Conservation (phyloP, 2,329 filamentous ascomycete species). For the Periconia sp. region DNA sequence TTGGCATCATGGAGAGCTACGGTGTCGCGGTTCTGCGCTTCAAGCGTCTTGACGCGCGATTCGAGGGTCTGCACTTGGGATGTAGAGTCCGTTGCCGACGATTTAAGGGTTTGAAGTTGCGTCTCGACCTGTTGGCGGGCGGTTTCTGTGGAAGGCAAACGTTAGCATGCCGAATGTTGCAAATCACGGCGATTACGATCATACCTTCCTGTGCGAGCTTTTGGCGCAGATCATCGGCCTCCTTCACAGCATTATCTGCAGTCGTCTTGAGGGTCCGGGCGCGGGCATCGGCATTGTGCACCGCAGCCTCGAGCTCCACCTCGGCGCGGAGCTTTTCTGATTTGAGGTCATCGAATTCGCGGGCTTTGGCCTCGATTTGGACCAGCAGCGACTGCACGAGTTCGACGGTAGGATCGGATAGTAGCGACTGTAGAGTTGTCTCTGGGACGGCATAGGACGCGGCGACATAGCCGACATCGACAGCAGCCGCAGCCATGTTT, state of each 20-base stretch:
- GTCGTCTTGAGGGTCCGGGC: constrained; percentile 79
- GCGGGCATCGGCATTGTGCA: constrained; percentile 80
- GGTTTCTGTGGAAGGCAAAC: constrained; percentile 62
- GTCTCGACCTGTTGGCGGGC: constrained; percentile 74
- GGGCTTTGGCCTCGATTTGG: constrained; percentile 75
- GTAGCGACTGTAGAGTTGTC: constrained; percentile 60
- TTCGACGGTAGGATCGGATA: constrained; percentile 72
- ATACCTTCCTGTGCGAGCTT: constrained; percentile 83
- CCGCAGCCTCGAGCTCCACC: constrained; percentile 89
- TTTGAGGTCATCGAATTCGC: constrained; percentile 77
- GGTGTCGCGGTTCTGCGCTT: constrained; percentile 90
- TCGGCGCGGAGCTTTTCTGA: constrained; percentile 87
- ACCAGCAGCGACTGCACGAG: constrained; percentile 75
- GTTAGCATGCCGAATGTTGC: constrained; percentile 12
- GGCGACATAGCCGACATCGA: constrained; percentile 74
- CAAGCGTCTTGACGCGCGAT: constrained; percentile 80
- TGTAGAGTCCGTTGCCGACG: constrained; percentile 70
- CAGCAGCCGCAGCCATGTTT: constrained; percentile 60
- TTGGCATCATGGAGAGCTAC: constrained; percentile 88
- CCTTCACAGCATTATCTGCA: constrained; percentile 79
- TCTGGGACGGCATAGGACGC: constrained; percentile 70
- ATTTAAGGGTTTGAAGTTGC: constrained; percentile 77
- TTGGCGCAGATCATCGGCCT: constrained; percentile 77
- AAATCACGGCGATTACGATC: constrained; percentile 18
- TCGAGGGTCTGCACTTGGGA: constrained; percentile 76